Base-by-base conservation (phyloP, 2,329 filamentous ascomycete species). In the Pezicula radicicola region DNA sequence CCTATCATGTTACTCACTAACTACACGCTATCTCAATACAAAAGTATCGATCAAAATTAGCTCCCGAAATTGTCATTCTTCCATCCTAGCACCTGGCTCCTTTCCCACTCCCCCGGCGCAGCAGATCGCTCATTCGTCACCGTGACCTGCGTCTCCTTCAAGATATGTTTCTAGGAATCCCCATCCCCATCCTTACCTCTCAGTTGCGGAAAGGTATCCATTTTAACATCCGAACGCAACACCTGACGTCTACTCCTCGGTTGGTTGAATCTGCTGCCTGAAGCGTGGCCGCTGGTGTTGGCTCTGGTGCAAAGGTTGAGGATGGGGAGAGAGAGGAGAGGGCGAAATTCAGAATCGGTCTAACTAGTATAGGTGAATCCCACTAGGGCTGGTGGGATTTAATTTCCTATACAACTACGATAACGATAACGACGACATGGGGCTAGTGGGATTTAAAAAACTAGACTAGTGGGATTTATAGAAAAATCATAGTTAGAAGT, bases 151-250 rank as follows among this genome's bases (percentile, higher is more conserved):
- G 68, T 71, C 52, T 70, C 66, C 55, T 71, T 71, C 50, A 71
- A 53, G 21, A 71, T 71, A n/a, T 71, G 65, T 52, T 66, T 70
- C 57, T 70, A 64, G 47, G 68, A 70, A 41, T 70, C 67, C 4
- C 58, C 61, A 52, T 66, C 55, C 13, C 44, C 47, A 50, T 58
- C 57, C 39, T 56, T 58, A 13, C 59, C 59, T 3, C 49, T 52
- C 8, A 61, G 37, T 42, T 62, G 43, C 2, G 52, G 52, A 46
- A 62, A 61, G 10, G 55, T 62, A 56, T 62, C 54, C 36, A 62
- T 8, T 15, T 48, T 53, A 27, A 62, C 52, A 45, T 55, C 50
- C 6, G 50, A 36, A 28, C 50, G 43, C 8, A 49, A 30, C 10
- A 7, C 27, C 37, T 50, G 36, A 16, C 45, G 47, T 30, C 48